Base-by-base conservation (phyloP, 371 early-diverging fungal genomes). In the Mucor plumbeus region DNA sequence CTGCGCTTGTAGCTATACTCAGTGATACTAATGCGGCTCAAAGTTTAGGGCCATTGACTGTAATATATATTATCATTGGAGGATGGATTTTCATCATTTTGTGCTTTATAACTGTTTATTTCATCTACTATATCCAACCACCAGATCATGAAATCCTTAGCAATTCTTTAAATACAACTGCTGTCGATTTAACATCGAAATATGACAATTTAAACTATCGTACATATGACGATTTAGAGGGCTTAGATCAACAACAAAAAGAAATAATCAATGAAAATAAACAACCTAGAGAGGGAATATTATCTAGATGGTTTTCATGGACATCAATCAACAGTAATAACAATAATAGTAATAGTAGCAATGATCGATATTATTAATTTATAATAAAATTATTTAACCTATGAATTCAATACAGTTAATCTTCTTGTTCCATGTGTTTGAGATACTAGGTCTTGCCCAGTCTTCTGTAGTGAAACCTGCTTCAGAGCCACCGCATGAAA, bases 51-150 rank as follows among this genome's bases (percentile, higher is more conserved):
- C 83, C 85, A 7, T 71, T 77, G n/a, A 67, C 84, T 9, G 83
- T 84, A 10, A 56, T 86, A 0, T 85, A 82, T 10, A 83, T 85
- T 58, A 85, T 88, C 60, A 68, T 77, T 1, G 77, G 80, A 9
- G 88, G 88, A 5, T 88, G 88, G 88, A 72, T 68, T 0, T 59
- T 88, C 34, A 77, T 86, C 58, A 72, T 85, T 21, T 21, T 83
- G n/a, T 65, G 84, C 3, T 88, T 83, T 39, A 43, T 85, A 13
- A 19, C 77, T 1, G 63, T 84, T 3, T 83, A 83, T 53, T 78
- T 76, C 62, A 69, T 80, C 14, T 83, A 83, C 43, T 83, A 83
- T 54, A 64, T 62, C 14, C 75, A 72, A 35, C 71, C 71, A 10
- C 57, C 65, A 13, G 65, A 70, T 31, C 57, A 58, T 38, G 17